Evolutionary conservation across 2,329 filamentous ascomycete genomes (phyloP), one percentile per base, ranked within the genome.

Genomic region (Lachnellula suecica): DNA sequence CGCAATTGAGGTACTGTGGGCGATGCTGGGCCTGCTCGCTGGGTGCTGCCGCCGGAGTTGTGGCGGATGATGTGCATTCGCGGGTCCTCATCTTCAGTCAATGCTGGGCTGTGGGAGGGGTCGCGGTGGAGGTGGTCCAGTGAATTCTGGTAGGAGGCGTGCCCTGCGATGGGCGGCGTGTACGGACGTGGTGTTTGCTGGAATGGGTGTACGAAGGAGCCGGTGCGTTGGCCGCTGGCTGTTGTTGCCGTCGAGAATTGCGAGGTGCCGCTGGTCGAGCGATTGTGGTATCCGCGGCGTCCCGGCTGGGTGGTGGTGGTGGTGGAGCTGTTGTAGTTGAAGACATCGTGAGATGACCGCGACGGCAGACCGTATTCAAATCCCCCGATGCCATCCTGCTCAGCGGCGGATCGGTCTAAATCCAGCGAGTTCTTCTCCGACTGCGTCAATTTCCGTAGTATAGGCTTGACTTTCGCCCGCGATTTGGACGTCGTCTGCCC

Each of bases 341-440:
- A 62, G 15, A 54, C 49, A 56, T 68, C 65, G 57, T 66, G 59
- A 29, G 63, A 56, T 19, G 58, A 59, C 4, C 64, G 62, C 25
- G 62, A 58, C 11, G 55, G 63, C 35, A 51, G 52, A 42, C 66
- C 60, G 35, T 62, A 66, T 23, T 68, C 69, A 42, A 66, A 69
- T n/a, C n/a, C n/a, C n/a, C n/a, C n/a, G n/a, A n/a, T n/a, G 35
- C 64, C 69, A 59, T 68, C 71, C 61, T 82, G 79, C 54, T 84
- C 81, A 38, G 81, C 78, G 75, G 80, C 82, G 19, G 75, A 74
- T 41, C 82, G 77, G 64, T 85, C 79, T 56, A 86, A 67, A 60
- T 87, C 83, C 54, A 85, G 68, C 42, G 83, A 85, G 63, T 76
- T 83, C 71, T 83, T 84, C 59, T 83, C 81, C 59, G 79, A 83